Evolutionary conservation across 164 flowering plant genomes (phyloP).

Genomic region (Paratinospora sagittata): DNA sequence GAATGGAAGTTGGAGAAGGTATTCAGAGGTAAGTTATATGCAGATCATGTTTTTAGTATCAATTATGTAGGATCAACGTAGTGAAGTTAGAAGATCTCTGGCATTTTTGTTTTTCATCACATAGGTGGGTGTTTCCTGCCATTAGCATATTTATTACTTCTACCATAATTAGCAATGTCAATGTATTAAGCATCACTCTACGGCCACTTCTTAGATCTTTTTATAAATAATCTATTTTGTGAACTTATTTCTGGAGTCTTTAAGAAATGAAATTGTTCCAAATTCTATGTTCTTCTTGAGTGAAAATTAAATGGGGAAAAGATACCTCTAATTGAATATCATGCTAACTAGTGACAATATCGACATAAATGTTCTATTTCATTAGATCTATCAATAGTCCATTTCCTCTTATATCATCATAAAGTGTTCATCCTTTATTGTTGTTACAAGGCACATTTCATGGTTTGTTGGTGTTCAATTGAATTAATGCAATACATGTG

Average conservation of each 20-base stretch:
- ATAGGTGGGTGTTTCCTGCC: neutral
- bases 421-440: too few relatives aligned
- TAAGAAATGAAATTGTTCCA: neutral
- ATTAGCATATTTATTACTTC: neutral
- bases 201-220: neutral
- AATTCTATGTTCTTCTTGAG: neutral
- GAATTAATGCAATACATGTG: too few relatives aligned
- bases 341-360: neutral
- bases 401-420: too few relatives aligned
- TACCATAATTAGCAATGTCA: neutral
- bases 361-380: too few relatives aligned
- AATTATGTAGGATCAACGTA: neutral
- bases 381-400: too few relatives aligned
- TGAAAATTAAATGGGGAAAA: too few relatives aligned
- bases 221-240: neutral
- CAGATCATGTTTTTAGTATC: neutral
- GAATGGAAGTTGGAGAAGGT: slow-evolving; percentile 96
- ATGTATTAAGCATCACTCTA: neutral
- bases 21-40: slow-evolving; percentile 45
- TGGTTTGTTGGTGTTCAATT: too few relatives aligned
- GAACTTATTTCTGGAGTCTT: neutral
- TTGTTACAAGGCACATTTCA: too few relatives aligned
- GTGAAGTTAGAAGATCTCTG: neutral
- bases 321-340: neutral
- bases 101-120: neutral